Percentiles rank a stretch among this genome's conserved stretches.
These are phyloP conservation scores for Juncus inflexus DNA, from an alignment of 176 grass and related monocot genomes.

Conservation along the genomic window DNA sequence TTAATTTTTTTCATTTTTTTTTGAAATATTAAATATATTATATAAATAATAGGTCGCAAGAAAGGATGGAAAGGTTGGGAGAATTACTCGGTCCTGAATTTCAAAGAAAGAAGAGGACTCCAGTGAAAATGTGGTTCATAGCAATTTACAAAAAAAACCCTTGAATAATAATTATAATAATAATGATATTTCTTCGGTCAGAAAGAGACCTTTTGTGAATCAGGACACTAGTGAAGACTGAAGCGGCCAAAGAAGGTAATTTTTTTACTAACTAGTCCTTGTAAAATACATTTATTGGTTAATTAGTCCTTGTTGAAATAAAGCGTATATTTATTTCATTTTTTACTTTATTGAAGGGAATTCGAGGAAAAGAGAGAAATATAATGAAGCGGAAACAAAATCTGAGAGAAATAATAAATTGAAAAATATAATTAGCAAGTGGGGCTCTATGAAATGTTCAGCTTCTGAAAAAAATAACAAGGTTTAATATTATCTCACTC, in stretches of 20 bases:
- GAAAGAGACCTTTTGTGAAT: conserved; percentile 38
- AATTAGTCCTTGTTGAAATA: background rate
- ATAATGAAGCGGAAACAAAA: no score
- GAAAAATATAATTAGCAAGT: no score
- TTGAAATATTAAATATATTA: conserved; percentile 9
- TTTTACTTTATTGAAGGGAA: conserved; percentile 7
- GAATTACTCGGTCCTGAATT: conserved; percentile 54
- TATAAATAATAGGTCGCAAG: conserved; percentile 50
- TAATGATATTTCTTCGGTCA: conserved; percentile 37
- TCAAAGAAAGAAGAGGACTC: conserved; percentile 65
- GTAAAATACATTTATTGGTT: background rate
- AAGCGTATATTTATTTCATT: no score
- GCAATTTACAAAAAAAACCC: conserved; percentile 49
- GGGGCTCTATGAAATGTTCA: no score
- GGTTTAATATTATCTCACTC: no score
- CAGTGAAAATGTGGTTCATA: conserved; percentile 41
- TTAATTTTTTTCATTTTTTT: conserved; percentile 16
- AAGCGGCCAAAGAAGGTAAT: conserved; percentile 53
- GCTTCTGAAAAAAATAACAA: no score
- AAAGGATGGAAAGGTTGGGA: conserved; percentile 57
- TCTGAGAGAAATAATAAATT: no score
- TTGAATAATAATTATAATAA: conserved; percentile 34
- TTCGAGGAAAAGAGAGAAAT: conserved; percentile 20
- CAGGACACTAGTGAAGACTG: conserved; percentile 55
- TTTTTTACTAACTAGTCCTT: background rate